Evolutionary conservation across 129 eudicot genomes (phyloP), one percentile per base, ranked within the genome.

Genomic region (Flaveria ramosissima): DNA sequence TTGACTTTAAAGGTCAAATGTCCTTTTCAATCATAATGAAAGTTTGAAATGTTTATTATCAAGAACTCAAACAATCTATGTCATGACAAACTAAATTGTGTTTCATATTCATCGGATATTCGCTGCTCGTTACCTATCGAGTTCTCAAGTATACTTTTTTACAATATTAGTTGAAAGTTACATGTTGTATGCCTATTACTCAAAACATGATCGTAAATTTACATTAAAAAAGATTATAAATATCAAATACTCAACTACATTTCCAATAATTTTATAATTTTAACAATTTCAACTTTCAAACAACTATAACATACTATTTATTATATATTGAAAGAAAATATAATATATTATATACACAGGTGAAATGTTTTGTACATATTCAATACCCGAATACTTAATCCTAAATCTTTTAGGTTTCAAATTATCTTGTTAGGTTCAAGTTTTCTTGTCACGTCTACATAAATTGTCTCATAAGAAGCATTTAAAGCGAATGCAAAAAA

Each of bases 1-100:
- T 79, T 80, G 68, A 72, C 74, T 77, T 80, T 39, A 65, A 53
- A 72, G 68, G 74, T 66, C 42, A 36, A 6, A 64, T 10, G 21
- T 80, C 59, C 47, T 47, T 51, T 72, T 79, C 73, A 63, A 50
- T 64, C 62, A 69, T 24, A 39, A 53, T 53, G 30, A 59, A 55
- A 52, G 21, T 53, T 21, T 74, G 16, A 50, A 4, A 26, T 5
- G 16, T 61, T n/a, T 75, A 75, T 32, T 75, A 11, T 47, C 1
- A 3, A 13, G 20, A 60, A 61, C 42, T 26, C 27, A 61, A 61
- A 61, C 68, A 24, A 52, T 52, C 60, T 4, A 1, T 20, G 17
- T 52, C 24, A 52, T 50, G 16, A 45, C 13, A 48, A 47, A 48
- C 5, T n/a, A 52, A n/a, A n/a, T 8, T 16, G 2, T 52, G n/a